Conservation (phyloP, 352 stramenopile species). For the Globisporangium uncinulatum region DNA sequence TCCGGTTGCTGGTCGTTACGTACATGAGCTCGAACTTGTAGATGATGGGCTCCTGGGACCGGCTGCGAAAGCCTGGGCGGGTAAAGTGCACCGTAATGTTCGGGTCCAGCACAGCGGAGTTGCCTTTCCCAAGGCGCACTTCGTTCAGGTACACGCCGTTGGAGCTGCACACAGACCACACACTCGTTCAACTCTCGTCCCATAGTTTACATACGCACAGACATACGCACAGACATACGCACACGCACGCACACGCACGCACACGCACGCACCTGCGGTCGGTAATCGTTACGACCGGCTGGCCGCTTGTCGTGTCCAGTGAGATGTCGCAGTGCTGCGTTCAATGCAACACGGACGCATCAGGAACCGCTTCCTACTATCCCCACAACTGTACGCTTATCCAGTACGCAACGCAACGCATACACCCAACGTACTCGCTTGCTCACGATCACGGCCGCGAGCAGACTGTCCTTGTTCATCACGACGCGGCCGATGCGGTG, state of each 20-base stretch:
- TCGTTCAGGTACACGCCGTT: conserved; percentile 75
- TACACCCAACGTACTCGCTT: conserved; percentile 34
- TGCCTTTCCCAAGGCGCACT: conserved; percentile 37
- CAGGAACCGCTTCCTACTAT: background rate
- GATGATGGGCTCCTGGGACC: conserved; percentile 29
- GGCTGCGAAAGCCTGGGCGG: conserved; percentile 30
- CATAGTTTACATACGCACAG: background rate
- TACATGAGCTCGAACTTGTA: conserved; percentile 71
- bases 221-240: too few species aligned
- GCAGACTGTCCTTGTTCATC: conserved; percentile 35
- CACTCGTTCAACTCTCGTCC: too few species aligned
- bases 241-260: conserved; percentile 19
- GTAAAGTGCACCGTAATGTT: conserved; percentile 71
- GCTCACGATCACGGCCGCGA: conserved; percentile 64
- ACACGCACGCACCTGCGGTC: conserved; percentile 43
- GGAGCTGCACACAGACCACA: conserved; percentile 21
- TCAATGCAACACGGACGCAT: conserved; percentile 3
- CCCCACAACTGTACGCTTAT: background rate
- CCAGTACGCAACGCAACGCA: background rate
- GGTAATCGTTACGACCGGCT: conserved; percentile 30
- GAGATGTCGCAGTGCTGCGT: conserved; percentile 53
- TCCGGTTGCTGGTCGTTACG: conserved; percentile 10
- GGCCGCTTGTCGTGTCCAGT: conserved; percentile 22
- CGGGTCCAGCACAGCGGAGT: conserved; percentile 20
- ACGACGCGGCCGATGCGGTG: conserved; percentile 55